A percentile compares a stretch with the other conserved stretches of the same genome.
Conservation (phyloP, 805 yeast genomes). For the Candida mattraensis region DNA sequence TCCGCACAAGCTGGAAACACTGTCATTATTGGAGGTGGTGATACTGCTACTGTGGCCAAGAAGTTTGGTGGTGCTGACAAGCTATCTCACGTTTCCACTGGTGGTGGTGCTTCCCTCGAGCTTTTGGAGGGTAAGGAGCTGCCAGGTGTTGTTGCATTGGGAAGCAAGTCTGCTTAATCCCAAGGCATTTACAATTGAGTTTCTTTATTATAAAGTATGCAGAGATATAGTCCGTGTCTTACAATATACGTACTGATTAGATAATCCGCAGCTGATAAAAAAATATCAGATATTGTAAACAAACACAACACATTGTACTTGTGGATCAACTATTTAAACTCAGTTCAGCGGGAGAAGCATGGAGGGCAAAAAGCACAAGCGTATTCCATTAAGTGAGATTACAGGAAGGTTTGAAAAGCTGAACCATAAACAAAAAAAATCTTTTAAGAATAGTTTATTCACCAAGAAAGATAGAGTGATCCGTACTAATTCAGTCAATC, state of each 20-base stretch:
- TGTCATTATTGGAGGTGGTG: constrained; percentile 99
- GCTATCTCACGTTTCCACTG: constrained; percentile 97
- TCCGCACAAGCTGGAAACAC: constrained; percentile 88
- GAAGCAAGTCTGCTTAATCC: too few relatives aligned
- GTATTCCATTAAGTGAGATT: constrained; percentile 13
- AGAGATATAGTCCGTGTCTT: too few relatives aligned
- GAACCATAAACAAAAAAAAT: background rate
- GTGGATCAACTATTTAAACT: too few relatives aligned
- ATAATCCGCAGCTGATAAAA: too few relatives aligned
- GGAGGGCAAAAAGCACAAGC: constrained; percentile 1
- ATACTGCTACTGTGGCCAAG: constrained; percentile 98
- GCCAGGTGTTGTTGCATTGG: constrained; percentile 77
- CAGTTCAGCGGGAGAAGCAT: background rate
- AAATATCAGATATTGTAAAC: too few relatives aligned
- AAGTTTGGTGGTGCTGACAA: constrained; percentile 95
- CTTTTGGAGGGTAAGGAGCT: constrained; percentile 97
- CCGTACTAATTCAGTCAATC: constrained; percentile 3
- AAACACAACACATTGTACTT: too few relatives aligned
- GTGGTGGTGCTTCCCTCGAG: constrained; percentile 99
- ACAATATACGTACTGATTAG: too few relatives aligned
- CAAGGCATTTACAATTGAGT: constrained; percentile 4
- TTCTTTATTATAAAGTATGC: constrained; percentile 7
- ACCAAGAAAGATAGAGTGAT: too few relatives aligned
- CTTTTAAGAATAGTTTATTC: background rate
- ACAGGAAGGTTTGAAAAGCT: constrained; percentile 7